These are phyloP conservation scores for Arthrobotrys sphaeroides DNA, from an alignment of 2,329 filamentous ascomycete genomes.

Conservation along the genomic window DNA sequence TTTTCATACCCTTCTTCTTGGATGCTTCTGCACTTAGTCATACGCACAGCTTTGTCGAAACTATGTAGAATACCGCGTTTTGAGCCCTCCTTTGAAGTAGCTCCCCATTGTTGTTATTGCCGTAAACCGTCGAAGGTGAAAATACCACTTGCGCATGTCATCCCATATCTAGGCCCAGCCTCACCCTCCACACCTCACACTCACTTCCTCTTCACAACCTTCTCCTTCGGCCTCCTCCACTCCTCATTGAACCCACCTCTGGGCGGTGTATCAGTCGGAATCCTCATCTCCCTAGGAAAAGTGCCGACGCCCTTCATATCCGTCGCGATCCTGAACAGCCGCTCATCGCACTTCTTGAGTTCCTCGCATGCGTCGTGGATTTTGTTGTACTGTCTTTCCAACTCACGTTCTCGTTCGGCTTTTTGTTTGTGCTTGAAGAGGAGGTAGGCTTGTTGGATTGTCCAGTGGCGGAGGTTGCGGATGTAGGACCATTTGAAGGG, in stretches of 20 bases:
- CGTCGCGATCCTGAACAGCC: slow-evolving; percentile 86
- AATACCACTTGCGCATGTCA: slow-evolving; percentile 1
- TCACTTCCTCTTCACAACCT: slow-evolving; percentile 56
- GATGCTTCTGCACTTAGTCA: slow-evolving; percentile 17
- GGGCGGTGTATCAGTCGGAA: slow-evolving; percentile 83
- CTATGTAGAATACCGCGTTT: slow-evolving; percentile 36
- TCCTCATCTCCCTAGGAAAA: slow-evolving; percentile 85
- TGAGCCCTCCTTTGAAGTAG: neutral
- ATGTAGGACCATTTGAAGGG: slow-evolving; percentile 89
- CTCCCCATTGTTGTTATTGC: neutral
- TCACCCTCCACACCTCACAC: slow-evolving; percentile 7
- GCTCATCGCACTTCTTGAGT: slow-evolving; percentile 69
- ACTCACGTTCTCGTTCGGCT: slow-evolving; percentile 72
- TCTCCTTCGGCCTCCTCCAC: slow-evolving; percentile 73
- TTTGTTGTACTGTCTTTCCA: slow-evolving; percentile 80
- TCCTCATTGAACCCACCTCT: slow-evolving; percentile 88
- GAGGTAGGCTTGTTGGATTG: slow-evolving; percentile 95
- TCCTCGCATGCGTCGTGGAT: slow-evolving; percentile 90
- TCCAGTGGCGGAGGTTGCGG: slow-evolving; percentile 93
- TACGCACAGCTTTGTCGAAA: slow-evolving; percentile 16
- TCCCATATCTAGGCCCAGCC: neutral
- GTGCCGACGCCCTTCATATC: slow-evolving; percentile 84
- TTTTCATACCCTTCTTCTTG: slow-evolving; percentile 17
- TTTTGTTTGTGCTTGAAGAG: slow-evolving; percentile 77
- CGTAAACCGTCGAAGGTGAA: slow-evolving; percentile 17